phyloP scores from a whole-genome alignment of 306 rosid species.

The Inga leiocalycina region DNA sequence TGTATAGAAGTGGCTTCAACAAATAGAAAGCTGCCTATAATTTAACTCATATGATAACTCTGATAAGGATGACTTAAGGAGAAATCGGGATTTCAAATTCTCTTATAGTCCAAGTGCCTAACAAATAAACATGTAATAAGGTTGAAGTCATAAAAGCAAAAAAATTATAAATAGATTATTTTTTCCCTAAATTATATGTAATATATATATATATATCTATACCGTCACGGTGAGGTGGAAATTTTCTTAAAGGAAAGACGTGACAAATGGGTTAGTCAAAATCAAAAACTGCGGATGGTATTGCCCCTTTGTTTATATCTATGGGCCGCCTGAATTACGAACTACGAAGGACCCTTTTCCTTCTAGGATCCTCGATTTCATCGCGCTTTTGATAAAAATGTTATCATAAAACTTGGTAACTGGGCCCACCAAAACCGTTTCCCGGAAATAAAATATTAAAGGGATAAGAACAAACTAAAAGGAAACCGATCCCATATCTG shows the following conservation, averaged over 20 bases:
- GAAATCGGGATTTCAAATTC: too few relatives aligned
- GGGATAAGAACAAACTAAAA: constrained; percentile 44
- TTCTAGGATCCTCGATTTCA: not conserved
- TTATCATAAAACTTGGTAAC: not conserved
- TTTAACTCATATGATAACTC: not conserved
- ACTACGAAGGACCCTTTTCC: not conserved
- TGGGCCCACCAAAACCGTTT: constrained; percentile 16
- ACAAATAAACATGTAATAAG: too few relatives aligned
- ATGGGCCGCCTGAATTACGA: constrained; percentile 12
- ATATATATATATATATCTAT: not conserved
- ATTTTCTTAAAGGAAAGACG: not conserved
- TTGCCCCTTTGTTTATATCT: constrained; percentile 16
- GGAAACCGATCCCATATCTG: not conserved
- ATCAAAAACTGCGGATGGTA: constrained; percentile 3
- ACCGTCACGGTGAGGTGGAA: not conserved
- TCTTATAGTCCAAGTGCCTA: too few relatives aligned
- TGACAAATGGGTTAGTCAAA: not conserved
- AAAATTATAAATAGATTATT: not conserved
- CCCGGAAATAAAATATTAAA: not conserved
- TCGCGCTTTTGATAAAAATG: not conserved
- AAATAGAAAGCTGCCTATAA: not conserved
- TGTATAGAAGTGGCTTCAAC: not conserved
- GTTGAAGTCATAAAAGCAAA: too few relatives aligned
- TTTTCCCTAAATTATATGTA: too few relatives aligned
- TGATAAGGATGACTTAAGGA: too few relatives aligned